Percentiles rank a stretch among this genome's conserved stretches.
Conservation (phyloP, 495 filamentous ascomycete species). For the Apiosordaria backusii region DNA sequence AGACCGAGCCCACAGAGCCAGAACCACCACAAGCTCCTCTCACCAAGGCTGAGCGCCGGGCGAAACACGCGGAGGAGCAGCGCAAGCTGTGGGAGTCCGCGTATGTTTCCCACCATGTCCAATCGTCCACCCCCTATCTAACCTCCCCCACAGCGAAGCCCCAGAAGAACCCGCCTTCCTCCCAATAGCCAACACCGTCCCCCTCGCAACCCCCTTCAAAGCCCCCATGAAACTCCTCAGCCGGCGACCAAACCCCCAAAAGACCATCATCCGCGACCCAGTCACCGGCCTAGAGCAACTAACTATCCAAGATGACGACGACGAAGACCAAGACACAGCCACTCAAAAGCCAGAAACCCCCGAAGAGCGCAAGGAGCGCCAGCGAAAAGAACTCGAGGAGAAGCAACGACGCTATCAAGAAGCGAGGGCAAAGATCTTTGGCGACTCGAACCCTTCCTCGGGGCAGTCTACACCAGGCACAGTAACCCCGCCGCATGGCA, state of each 20-base stretch:
- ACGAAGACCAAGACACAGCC: slow-evolving; percentile 63
- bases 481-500: slow-evolving; percentile 57
- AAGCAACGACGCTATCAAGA: slow-evolving; percentile 87
- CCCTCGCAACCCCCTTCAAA: slow-evolving; percentile 78
- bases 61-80: slow-evolving; percentile 77
- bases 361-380: slow-evolving; percentile 69
- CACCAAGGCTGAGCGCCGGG: slow-evolving; percentile 71
- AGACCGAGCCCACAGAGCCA: slow-evolving; percentile 44
- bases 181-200: slow-evolving; percentile 59
- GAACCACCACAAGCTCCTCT: slow-evolving; percentile 40
- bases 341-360: slow-evolving; percentile 58
- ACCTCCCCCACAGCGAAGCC: slow-evolving; percentile 26
- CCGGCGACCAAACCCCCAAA: slow-evolving; percentile 65
- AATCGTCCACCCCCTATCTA: not conserved
- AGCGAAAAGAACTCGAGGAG: slow-evolving; percentile 75
- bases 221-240: slow-evolving; percentile 77
- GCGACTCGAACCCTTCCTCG: slow-evolving; percentile 55
- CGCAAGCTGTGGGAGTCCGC: slow-evolving; percentile 85
- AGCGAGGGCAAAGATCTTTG: slow-evolving; percentile 78
- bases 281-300: slow-evolving; percentile 54
- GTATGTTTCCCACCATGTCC: slow-evolving; percentile 52
- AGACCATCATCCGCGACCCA: slow-evolving; percentile 44
- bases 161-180: slow-evolving; percentile 69
- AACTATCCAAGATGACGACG: slow-evolving; percentile 55
- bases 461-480: slow-evolving; percentile 47